Evolutionary conservation across 805 yeast species (phyloP).

Genomic region (Ogataea ganodermae): DNA sequence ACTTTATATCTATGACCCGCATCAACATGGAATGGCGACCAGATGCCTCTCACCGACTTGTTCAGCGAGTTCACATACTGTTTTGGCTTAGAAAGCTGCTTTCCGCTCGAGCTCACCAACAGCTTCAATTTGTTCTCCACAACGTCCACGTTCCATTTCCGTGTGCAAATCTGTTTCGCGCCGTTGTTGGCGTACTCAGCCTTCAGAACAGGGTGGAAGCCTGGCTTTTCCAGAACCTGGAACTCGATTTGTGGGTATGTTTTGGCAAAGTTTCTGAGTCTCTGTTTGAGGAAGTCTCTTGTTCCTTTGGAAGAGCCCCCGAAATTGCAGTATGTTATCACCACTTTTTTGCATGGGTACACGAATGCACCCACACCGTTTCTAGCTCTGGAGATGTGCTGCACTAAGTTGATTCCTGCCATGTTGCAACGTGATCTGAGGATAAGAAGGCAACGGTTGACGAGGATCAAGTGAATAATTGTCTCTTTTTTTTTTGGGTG

Average conservation of each 20-base stretch:
- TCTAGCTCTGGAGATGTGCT: slow-evolving; percentile 60
- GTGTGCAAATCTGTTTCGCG: slow-evolving; percentile 59
- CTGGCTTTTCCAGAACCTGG: slow-evolving; percentile 65
- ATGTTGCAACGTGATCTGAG: slow-evolving; percentile 12
- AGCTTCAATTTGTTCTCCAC: slow-evolving; percentile 66
- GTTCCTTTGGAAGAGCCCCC: slow-evolving; percentile 93
- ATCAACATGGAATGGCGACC: slow-evolving; percentile 92
- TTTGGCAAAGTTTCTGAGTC: slow-evolving; percentile 56
- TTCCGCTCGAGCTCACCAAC: slow-evolving; percentile 70
- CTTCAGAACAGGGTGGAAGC: slow-evolving; percentile 72
- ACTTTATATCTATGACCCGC: slow-evolving; percentile 50
- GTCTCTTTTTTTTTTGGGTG: background rate
- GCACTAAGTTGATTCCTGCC: slow-evolving; percentile 56
- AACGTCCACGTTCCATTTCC: slow-evolving; percentile 64
- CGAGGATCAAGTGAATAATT: background rate
- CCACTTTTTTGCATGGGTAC: slow-evolving; percentile 71
- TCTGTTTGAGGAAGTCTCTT: slow-evolving; percentile 58
- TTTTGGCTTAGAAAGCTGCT: slow-evolving; percentile 56
- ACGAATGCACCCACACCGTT: slow-evolving; percentile 79
- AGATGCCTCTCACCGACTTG: slow-evolving; percentile 87
- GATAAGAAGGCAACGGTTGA: background rate
- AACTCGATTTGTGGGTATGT: slow-evolving; percentile 70
- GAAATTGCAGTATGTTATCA: slow-evolving; percentile 87
- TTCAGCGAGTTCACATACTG: slow-evolving; percentile 81
- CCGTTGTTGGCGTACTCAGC: slow-evolving; percentile 54